phyloP scores from a whole-genome alignment of 305 asterid species.

The Solanum hybrid region DNA sequence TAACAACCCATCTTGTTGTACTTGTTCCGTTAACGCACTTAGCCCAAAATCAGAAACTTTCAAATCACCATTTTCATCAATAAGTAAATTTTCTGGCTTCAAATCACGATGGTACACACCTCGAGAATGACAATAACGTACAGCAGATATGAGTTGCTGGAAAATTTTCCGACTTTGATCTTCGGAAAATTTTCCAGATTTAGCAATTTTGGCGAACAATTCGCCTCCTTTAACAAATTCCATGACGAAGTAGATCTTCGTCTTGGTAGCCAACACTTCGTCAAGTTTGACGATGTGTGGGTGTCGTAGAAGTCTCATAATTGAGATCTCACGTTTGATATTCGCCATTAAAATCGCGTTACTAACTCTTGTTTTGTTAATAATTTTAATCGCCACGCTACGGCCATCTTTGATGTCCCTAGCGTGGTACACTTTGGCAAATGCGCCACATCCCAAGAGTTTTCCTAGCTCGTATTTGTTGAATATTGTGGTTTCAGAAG shows the following conservation, averaged over 20 bases:
- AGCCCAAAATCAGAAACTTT: conserved; percentile 85
- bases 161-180: conserved; percentile 53
- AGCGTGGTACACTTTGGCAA: conserved; percentile 66
- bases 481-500: conserved; percentile 25
- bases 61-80: conserved; percentile 67
- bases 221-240: conserved; percentile 87
- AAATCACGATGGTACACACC: conserved; percentile 83
- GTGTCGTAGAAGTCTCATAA: conserved; percentile 62
- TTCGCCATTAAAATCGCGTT: conserved; percentile 21
- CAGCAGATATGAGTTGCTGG: conserved; percentile 76
- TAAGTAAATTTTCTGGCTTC: conserved; percentile 70
- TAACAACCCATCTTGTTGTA: conserved; percentile 50
- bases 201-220: conserved; percentile 49
- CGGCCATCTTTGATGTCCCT: conserved; percentile 37
- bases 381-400: conserved; percentile 51
- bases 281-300: conserved; percentile 45
- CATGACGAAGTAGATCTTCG: conserved; percentile 60
- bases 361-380: conserved; percentile 36
- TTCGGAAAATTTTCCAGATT: conserved; percentile 46
- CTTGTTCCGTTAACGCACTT: conserved; percentile 56
- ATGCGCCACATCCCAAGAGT: conserved; percentile 70
- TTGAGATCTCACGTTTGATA: conserved; percentile 69
- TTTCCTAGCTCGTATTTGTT: conserved; percentile 56
- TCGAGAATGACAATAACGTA: conserved; percentile 56
- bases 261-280: conserved; percentile 71